These are phyloP conservation scores for Xylariaceae sp. DNA, from an alignment of 2,329 filamentous ascomycete genomes.

Conservation along the genomic window DNA sequence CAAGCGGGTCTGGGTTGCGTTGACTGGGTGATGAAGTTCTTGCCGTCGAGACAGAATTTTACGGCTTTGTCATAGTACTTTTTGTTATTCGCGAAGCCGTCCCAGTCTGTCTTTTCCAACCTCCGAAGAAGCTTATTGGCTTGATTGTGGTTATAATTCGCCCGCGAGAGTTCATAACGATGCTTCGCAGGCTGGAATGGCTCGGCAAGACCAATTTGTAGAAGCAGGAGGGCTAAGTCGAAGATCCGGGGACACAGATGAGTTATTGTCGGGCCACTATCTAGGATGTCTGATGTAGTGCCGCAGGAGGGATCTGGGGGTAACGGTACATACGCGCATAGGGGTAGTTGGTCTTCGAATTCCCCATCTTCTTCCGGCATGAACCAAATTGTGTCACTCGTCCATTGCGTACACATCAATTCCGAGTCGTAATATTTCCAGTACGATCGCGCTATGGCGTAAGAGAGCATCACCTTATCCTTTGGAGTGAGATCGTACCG, in stretches of 20 bases:
- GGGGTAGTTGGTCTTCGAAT: too few relatives aligned
- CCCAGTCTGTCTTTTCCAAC: too few relatives aligned
- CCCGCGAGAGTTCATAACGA: too few relatives aligned
- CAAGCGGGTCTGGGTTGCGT: too few relatives aligned
- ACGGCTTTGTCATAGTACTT: too few relatives aligned
- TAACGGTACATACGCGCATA: too few relatives aligned
- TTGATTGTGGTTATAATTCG: too few relatives aligned
- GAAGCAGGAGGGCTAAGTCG: background rate
- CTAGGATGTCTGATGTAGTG: background rate
- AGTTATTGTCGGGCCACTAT: background rate
- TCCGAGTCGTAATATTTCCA: slow-evolving; percentile 8
- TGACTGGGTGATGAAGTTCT: too few relatives aligned
- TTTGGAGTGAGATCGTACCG: background rate
- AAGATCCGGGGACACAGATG: slow-evolving; percentile 6
- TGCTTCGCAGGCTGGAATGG: background rate
- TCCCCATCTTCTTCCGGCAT: background rate
- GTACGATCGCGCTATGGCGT: slow-evolving; percentile 4
- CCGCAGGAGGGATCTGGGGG: background rate
- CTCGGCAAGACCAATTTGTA: slow-evolving; percentile 2
- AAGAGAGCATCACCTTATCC: slow-evolving; percentile 3
- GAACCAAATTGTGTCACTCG: background rate
- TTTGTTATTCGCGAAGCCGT: too few relatives aligned
- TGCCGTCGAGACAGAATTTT: too few relatives aligned
- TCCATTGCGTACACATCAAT: slow-evolving; percentile 5
- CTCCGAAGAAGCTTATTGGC: too few relatives aligned